These are phyloP conservation scores for Astragalus membranaceus DNA, from an alignment of 306 rosid species.

Conservation along the genomic window DNA sequence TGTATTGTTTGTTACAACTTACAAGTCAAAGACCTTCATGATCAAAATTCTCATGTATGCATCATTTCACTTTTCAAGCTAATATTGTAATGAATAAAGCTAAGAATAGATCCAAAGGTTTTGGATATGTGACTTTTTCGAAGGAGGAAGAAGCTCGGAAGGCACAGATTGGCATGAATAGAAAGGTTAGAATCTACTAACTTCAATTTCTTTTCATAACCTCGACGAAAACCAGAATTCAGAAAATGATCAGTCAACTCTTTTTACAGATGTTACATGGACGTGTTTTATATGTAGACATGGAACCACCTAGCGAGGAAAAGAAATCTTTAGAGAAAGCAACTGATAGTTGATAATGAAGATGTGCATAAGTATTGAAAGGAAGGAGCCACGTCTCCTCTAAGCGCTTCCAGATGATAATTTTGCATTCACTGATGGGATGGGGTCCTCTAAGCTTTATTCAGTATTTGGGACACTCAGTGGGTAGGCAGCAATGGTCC, in stretches of 20 bases:
- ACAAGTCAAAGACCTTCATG: not conserved
- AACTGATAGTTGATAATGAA: not conserved
- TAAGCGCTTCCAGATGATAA: not conserved
- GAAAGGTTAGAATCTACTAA: constrained; percentile 14
- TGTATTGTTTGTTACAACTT: not conserved
- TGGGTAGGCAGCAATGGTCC: too few species aligned
- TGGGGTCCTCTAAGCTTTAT: too few species aligned
- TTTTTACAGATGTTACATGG: constrained; percentile 23
- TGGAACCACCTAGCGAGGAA: not conserved
- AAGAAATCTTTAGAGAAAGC: not conserved
- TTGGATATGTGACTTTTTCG: constrained; percentile 29
- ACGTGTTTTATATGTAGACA: constrained; percentile 22
- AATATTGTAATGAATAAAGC: constrained; percentile 23
- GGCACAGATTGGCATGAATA: constrained; percentile 22
- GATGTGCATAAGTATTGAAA: not conserved
- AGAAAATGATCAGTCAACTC: not conserved
- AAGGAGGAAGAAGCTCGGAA: constrained; percentile 28
- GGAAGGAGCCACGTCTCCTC: not conserved
- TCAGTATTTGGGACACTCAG: too few species aligned
- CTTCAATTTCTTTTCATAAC: not conserved
- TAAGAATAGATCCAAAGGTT: constrained; percentile 23
- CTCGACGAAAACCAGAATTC: not conserved
- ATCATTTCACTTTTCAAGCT: constrained; percentile 10
- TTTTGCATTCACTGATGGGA: not conserved
- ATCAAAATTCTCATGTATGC: not conserved